Evolutionary conservation across 129 eudicot species (phyloP).

Genomic region (Centrapalus pauciflorus): DNA sequence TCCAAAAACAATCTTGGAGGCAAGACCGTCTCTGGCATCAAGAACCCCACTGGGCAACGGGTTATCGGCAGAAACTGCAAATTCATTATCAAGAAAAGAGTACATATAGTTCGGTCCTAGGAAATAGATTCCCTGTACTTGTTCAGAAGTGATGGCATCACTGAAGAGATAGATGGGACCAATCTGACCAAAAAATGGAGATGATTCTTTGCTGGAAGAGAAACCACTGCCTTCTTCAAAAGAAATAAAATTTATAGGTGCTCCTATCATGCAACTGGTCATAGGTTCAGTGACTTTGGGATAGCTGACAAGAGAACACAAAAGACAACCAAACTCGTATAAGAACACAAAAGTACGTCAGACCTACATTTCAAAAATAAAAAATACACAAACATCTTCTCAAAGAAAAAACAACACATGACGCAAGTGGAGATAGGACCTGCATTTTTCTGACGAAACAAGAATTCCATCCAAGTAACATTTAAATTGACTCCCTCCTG

Average conservation of each 20-base stretch:
- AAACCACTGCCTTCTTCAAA: conserved; percentile 46
- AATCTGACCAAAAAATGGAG: conserved; percentile 80
- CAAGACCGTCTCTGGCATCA: conserved; percentile 91
- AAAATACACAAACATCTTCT: neutral
- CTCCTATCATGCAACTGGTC: conserved; percentile 75
- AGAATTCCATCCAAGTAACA: conserved; percentile 88
- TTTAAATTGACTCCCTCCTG: conserved; percentile 91
- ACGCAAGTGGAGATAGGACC: conserved; percentile 38
- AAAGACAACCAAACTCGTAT: conserved; percentile 6
- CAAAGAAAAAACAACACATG: neutral
- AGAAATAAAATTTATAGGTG: conserved; percentile 45
- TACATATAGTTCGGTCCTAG: conserved; percentile 98
- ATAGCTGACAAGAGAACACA: conserved; percentile 50
- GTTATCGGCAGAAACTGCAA: conserved; percentile 49
- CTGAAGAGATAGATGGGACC: conserved; percentile 88
- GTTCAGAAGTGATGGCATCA: conserved; percentile 84
- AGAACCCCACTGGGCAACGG: conserved; percentile 78
- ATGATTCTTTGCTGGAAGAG: conserved; percentile 50
- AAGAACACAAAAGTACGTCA: neutral
- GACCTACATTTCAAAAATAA: neutral
- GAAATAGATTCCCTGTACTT: conserved; percentile 72
- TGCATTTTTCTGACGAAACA: conserved; percentile 89
- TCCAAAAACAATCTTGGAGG: conserved; percentile 89
- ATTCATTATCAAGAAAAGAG: conserved; percentile 83
- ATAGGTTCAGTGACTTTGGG: conserved; percentile 71